phyloP scores from a whole-genome alignment of 345 rosid species.

The Gossypium raimondii region DNA sequence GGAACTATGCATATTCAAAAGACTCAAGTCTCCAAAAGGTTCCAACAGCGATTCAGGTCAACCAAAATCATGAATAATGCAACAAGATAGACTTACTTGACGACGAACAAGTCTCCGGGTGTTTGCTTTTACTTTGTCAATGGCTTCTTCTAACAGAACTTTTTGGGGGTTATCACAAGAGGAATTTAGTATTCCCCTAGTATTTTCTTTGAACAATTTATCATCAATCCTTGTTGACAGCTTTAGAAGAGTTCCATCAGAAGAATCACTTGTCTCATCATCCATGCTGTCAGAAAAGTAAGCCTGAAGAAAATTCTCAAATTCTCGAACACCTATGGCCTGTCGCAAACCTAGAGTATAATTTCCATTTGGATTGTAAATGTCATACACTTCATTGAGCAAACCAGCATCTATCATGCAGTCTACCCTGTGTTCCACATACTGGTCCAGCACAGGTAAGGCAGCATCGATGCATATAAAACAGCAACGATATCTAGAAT shows the following conservation, averaged over 20 bases:
- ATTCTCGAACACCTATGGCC: conserved; percentile 91
- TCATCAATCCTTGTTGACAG: conserved; percentile 24
- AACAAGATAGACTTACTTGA: conserved; percentile 55
- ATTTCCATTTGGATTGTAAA: conserved; percentile 56
- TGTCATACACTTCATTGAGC: conserved; percentile 70
- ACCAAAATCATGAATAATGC: background rate
- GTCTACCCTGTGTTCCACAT: conserved; percentile 79
- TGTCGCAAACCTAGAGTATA: conserved; percentile 81
- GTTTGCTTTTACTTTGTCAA: conserved; percentile 65
- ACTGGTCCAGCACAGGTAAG: conserved; percentile 53
- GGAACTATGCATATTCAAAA: conserved; percentile 11
- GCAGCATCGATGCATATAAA: conserved; percentile 73
- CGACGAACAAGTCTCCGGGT: conserved; percentile 85
- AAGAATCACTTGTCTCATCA: conserved; percentile 19
- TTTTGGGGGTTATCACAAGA: conserved; percentile 35
- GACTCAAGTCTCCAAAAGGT: background rate
- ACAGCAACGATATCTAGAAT: conserved; percentile 65
- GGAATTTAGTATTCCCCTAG: conserved; percentile 36
- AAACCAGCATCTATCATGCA: conserved; percentile 77
- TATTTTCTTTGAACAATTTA: conserved; percentile 35
- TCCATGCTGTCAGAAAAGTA: conserved; percentile 24
- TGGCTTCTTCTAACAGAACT: conserved; percentile 56
- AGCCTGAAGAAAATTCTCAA: conserved; percentile 50
- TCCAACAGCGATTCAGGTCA: background rate
- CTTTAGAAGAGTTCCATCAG: conserved; percentile 17